A percentile compares a stretch with the other conserved stretches of the same genome.
phyloP scores from a whole-genome alignment of 2,329 filamentous ascomycete species.

The Curvularia sp. region DNA sequence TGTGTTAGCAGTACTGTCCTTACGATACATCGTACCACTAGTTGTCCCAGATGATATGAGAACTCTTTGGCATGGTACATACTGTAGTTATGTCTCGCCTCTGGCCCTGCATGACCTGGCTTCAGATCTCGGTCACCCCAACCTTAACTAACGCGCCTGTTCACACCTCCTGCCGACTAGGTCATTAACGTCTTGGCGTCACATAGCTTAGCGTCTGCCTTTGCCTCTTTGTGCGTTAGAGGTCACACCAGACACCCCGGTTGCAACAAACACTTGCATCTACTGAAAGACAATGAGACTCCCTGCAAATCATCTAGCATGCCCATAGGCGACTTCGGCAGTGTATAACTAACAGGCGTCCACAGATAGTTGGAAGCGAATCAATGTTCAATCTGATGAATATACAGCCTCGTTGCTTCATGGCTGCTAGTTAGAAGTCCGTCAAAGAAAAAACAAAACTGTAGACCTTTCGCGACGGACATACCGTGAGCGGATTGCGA shows the following conservation, averaged over 20 bases:
- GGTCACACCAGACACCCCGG: not conserved
- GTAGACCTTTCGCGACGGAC: too few species aligned
- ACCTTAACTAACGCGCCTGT: not conserved
- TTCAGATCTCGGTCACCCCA: not conserved
- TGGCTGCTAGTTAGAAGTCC: too few species aligned
- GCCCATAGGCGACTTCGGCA: not conserved
- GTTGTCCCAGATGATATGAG: not conserved
- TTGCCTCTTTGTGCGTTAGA: not conserved
- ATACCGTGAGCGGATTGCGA: too few species aligned
- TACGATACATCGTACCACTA: not conserved
- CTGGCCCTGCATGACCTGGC: not conserved
- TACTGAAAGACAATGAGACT: too few species aligned
- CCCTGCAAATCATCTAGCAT: not conserved
- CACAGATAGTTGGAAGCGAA: too few species aligned
- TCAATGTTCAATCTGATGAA: too few species aligned
- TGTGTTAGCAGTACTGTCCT: too few species aligned
- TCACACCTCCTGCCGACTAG: not conserved
- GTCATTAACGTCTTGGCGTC: not conserved
- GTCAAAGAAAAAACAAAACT: too few species aligned
- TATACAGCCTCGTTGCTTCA: too few species aligned
- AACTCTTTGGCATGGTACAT: not conserved
- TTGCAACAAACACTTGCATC: not conserved
- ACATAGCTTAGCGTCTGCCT: not conserved
- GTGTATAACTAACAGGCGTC: not conserved
- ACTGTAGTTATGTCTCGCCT: not conserved